Evolutionary conservation across 1,284 basidiomycete genomes (phyloP), one percentile per base, ranked within the genome.

Genomic region (Fomitopsis pinicola): DNA sequence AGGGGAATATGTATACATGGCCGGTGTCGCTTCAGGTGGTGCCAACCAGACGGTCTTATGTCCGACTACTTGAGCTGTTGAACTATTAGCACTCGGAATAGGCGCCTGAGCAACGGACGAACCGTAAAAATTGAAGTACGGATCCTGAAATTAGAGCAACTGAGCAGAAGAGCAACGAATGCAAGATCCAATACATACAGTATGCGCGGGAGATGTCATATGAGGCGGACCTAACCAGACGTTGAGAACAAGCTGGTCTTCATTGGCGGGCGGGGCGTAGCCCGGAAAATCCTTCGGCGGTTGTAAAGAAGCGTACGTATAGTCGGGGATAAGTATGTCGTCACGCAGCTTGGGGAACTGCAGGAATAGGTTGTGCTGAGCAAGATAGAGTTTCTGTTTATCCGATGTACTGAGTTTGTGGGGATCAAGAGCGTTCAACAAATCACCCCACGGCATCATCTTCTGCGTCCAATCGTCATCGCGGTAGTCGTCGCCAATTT

Each of bases 91-190:
- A 42, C 7, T 14, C n/a, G 19, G 3, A n/a, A 30, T 30, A 33
- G 10, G 26, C 12, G 5, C 35, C n/a, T 19, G 35, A 36, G 19
- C 22, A 19, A 38, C 35, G 30, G 26, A 33, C 17, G 30, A 17
- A 94, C 94, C 86, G 73, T 93, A 98, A 65, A 91, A 84, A 72
- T 99, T 99, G 77, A 86, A 94, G 76, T 89, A 97, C 0, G 95
- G 95, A 72, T 99, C 97, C 93, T 95, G 63, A 42, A 48, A 65
- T 35, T 3, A 50, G 26, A 1, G 14, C 28, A 3, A 33, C 48
- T 50, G 12, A 50, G 48, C 28, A 50, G 28, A 33, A 15, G 7
- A 5, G 45, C 17, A 22, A 22, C 50, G 22, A 55, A 42, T 38
- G 26, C 19, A 33, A 15, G 28, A 19, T 52, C 17, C 33, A n/a